Conservation (phyloP, 768 basidiomycete genomes). For the Trametes sanguinea region DNA sequence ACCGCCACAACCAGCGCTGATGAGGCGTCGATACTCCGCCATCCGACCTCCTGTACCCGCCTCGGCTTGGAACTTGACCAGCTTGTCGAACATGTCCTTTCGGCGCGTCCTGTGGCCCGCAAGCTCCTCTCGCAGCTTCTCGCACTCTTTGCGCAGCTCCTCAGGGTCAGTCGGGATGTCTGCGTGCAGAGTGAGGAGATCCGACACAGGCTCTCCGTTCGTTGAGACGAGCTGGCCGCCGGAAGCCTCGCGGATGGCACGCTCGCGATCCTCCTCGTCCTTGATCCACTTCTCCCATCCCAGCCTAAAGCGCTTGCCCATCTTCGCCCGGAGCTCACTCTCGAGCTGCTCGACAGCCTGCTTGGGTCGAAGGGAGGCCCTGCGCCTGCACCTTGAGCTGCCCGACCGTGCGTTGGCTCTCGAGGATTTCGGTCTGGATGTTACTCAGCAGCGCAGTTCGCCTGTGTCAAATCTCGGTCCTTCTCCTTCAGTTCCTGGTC, state of each 20-base stretch:
- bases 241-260: constrained; percentile 59
- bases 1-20: constrained; percentile 89
- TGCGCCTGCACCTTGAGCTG: constrained; percentile 73
- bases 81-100: constrained; percentile 69
- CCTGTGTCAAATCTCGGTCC: constrained; percentile 89
- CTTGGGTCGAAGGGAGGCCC: constrained; percentile 60
- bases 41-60: constrained; percentile 89
- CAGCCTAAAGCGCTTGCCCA: constrained; percentile 77
- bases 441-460: constrained; percentile 81
- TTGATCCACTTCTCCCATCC: constrained; percentile 95
- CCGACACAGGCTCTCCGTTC: constrained; percentile 45
- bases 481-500: constrained; percentile 91
- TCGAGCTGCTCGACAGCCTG: constrained; percentile 63
- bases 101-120: constrained; percentile 66
- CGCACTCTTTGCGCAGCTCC: constrained; percentile 55
- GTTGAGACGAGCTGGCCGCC: constrained; percentile 53
- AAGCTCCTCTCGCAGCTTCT: constrained; percentile 65
- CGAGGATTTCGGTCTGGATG: constrained; percentile 88
- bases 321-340: constrained; percentile 65
- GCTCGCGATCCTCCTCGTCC: constrained; percentile 81
- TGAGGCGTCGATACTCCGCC: constrained; percentile 84
- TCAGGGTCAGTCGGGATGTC: constrained; percentile 61
- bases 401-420: constrained; percentile 74
- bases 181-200: constrained; percentile 59
- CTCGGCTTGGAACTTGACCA: constrained; percentile 83